Percentiles rank a stretch among this genome's conserved stretches.
Evolutionary conservation across 768 basidiomycete genomes (phyloP).

Genomic region (Leccinum obscurum): DNA sequence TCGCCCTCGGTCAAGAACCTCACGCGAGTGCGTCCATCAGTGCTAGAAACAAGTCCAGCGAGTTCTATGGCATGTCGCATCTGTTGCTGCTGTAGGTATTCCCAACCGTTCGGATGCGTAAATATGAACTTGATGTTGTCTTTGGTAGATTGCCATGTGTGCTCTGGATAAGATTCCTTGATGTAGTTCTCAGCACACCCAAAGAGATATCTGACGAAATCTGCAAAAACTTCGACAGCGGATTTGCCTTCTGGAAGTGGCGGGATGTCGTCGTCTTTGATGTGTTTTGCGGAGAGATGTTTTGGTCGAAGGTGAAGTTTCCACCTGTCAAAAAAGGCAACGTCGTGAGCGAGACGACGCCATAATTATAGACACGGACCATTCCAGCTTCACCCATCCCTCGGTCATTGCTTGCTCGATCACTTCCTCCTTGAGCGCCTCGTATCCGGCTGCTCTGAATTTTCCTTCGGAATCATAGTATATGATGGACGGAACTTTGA

Average conservation of each 20-base stretch:
- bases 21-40: constrained; percentile 40
- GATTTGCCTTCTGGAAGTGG: constrained; percentile 41
- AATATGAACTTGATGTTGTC: constrained; percentile 48
- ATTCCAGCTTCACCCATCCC: constrained; percentile 45
- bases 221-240: constrained; percentile 39
- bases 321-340: constrained; percentile 22
- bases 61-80: constrained; percentile 51
- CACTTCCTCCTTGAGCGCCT: constrained; percentile 38
- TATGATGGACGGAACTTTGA: constrained; percentile 16
- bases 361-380: constrained; percentile 23
- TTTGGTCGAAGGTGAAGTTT: constrained; percentile 40
- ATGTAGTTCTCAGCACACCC: constrained; percentile 46
- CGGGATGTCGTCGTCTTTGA: constrained; percentile 29
- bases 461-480: constrained; percentile 42
- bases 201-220: constrained; percentile 46
- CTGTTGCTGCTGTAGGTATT: constrained; percentile 50
- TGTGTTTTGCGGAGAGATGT: constrained; percentile 18
- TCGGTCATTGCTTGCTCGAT: constrained; percentile 37
- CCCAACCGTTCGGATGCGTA: constrained; percentile 66
- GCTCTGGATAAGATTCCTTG: constrained; percentile 39
- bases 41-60: constrained; percentile 50
- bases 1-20: constrained; percentile 61
- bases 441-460: constrained; percentile 23
- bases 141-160: constrained; percentile 46
- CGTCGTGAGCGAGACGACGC: no score